These are phyloP conservation scores for Cladosporium sp. DNA, from an alignment of 2,329 filamentous ascomycete genomes.

Conservation along the genomic window DNA sequence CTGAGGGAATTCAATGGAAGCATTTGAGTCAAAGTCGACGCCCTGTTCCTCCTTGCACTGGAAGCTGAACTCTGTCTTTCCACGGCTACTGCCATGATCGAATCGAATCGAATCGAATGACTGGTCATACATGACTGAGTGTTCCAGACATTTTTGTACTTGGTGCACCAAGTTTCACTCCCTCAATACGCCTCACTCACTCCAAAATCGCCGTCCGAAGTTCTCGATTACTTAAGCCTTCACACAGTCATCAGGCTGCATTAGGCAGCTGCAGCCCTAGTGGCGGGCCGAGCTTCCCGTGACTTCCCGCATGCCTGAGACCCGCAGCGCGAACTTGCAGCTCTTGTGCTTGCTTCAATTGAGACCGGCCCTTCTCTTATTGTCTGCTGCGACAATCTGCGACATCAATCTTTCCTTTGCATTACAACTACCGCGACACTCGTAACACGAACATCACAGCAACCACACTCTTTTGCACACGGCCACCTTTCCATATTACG, in stretches of 20 bases:
- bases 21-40: neutral
- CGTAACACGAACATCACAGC: constrained; percentile 6
- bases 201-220: neutral
- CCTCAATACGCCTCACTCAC: neutral
- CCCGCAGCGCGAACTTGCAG: constrained; percentile 4
- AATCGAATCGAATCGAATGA: no score
- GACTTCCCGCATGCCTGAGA: neutral
- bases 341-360: constrained; percentile 8
- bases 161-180: neutral
- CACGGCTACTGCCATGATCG: no score
- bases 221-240: neutral
- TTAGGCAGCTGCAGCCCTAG: constrained; percentile 3
- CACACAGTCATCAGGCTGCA: neutral
- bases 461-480: constrained; percentile 8
- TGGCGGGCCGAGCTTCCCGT: constrained; percentile 1
- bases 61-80: no score
- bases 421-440: constrained; percentile 8
- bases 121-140: no score
- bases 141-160: no score
- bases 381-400: constrained; percentile 13
- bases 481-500: neutral
- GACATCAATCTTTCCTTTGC: constrained; percentile 12
- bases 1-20: neutral
- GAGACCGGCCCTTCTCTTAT: constrained; percentile 7
- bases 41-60: neutral